These are phyloP conservation scores for Kurtzmaniella natalensis DNA, from an alignment of 1,139 yeast species.

Conservation along the genomic window DNA sequence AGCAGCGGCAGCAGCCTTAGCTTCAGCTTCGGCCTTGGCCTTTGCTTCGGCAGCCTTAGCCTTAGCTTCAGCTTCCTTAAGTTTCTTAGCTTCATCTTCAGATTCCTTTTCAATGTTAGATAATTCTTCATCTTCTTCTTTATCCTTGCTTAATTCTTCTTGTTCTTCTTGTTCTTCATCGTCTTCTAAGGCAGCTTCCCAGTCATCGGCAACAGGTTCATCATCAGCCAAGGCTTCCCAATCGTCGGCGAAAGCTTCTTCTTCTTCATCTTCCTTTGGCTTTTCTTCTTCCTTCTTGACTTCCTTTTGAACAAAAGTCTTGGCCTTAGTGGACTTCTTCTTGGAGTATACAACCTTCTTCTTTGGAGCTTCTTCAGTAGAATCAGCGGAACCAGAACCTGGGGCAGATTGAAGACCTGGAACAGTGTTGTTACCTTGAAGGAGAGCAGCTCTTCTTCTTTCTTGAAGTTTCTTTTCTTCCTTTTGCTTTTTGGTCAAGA, in stretches of 20 bases:
- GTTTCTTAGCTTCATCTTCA: conserved; percentile 7
- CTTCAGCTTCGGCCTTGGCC: conserved; percentile 12
- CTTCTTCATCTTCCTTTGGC: conserved; percentile 33
- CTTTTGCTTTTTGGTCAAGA: conserved; percentile 86
- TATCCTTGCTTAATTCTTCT: too few relatives aligned
- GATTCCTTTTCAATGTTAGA: conserved; percentile 11
- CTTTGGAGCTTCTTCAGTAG: conserved; percentile 34
- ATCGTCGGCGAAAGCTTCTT: conserved; percentile 55
- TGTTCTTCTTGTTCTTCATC: conserved; percentile 11
- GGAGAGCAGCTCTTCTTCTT: conserved; percentile 82
- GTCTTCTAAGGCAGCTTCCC: conserved; percentile 39
- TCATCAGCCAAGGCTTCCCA: conserved; percentile 67
- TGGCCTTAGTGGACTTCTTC: conserved; percentile 55
- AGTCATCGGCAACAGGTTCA: conserved; percentile 38
- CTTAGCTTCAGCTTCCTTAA: conserved; percentile 19
- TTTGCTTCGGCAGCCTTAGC: conserved; percentile 17
- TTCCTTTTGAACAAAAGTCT: conserved; percentile 27
- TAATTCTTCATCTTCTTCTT: conserved; percentile 12
- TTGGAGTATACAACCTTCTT: conserved; percentile 74
- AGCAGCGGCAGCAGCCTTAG: conserved; percentile 14
- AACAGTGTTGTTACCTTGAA: conserved; percentile 70
- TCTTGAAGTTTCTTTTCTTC: conserved; percentile 86
- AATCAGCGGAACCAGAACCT: too few relatives aligned
- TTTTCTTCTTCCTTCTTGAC: conserved; percentile 14
- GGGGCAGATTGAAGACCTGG: conserved; percentile 67